Percentiles rank a stretch among this genome's conserved stretches.
These are phyloP conservation scores for Penicillium sp. DNA, from an alignment of 2,329 filamentous ascomycete species.

Conservation along the genomic window DNA sequence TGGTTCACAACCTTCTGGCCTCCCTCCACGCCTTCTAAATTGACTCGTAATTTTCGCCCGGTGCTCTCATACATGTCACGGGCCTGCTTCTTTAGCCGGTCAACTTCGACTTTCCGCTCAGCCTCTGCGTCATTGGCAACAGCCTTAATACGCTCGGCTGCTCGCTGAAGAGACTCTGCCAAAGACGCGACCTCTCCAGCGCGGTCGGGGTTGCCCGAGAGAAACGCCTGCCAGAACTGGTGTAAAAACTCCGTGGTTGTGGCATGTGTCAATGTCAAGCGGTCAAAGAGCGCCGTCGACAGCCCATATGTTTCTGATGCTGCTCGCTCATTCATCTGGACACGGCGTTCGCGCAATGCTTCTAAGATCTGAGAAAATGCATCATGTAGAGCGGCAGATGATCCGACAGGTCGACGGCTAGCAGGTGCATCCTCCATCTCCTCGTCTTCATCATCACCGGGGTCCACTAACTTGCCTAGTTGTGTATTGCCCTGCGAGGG, in stretches of 20 bases:
- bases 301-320: constrained; percentile 46
- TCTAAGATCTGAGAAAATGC: constrained; percentile 56
- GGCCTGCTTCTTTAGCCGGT: constrained; percentile 66
- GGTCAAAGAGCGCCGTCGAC: constrained; percentile 56
- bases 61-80: constrained; percentile 69
- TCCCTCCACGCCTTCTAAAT: constrained; percentile 64
- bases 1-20: constrained; percentile 72
- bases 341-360: constrained; percentile 58
- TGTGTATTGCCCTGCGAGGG: constrained; percentile 61
- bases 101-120: constrained; percentile 66
- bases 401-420: constrained; percentile 58
- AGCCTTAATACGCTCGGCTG: constrained; percentile 72
- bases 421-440: constrained; percentile 45
- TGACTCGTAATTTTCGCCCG: constrained; percentile 69
- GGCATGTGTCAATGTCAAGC: constrained; percentile 74
- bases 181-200: constrained; percentile 78
- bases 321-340: constrained; percentile 39
- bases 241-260: constrained; percentile 95
- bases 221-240: constrained; percentile 92
- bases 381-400: constrained; percentile 62
- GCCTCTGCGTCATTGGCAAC: constrained; percentile 77
- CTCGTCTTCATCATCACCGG: constrained; percentile 58
- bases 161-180: constrained; percentile 75
- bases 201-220: constrained; percentile 80
- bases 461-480: constrained; percentile 61